Base-by-base conservation (phyloP, 2,329 filamentous ascomycete genomes). In the Aspergillus viridinutans region DNA sequence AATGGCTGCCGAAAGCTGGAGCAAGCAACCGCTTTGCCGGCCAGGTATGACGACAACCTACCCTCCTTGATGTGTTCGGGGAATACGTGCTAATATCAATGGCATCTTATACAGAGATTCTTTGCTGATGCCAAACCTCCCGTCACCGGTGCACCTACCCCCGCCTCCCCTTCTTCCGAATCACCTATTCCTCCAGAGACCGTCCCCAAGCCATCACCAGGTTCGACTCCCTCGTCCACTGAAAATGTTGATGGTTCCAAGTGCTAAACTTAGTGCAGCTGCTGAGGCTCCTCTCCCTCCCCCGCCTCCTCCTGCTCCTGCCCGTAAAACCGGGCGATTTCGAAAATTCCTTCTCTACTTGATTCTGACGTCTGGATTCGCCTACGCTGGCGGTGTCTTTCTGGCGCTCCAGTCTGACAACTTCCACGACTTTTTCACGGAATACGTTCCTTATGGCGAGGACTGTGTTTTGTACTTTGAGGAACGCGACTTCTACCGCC, bases 341-440 rank as follows among this genome's bases (percentile, higher is more conserved):
- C 84, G 90, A 67, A 88, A 88, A 71, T 88, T 92, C 71, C 77
- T 97, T 57, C 77, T 92, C 63, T 90, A 89, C 54, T 76, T 97
- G 50, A 78, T 92, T 60, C 76, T 96, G 48, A 83, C 97, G 28
- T 86, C 89, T 26, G 85, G 85, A 5, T 76, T 95, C 48, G 87
- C 89, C 42, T 99, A 96, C 68, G 90, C 84, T 55, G 92, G 92
- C 63, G 92, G 93, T 64, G 87, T 97, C 55, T 96, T 90, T 81
- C 94, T 96, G 76, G 93, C 94, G 55, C 86, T 96, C 63, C 83
- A 94, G 75, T 96, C 89, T 71, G 94, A 99, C 80, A 96, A 91
- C 78, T 99, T 97, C 83, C 93, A 99, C 78, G 94, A 99, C 76
- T 94, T 97, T 81, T 99, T 99, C 78, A 97, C 92, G 68, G 92